phyloP scores from a whole-genome alignment of 352 stramenopile genomes.

The Pythium myriotylum region DNA sequence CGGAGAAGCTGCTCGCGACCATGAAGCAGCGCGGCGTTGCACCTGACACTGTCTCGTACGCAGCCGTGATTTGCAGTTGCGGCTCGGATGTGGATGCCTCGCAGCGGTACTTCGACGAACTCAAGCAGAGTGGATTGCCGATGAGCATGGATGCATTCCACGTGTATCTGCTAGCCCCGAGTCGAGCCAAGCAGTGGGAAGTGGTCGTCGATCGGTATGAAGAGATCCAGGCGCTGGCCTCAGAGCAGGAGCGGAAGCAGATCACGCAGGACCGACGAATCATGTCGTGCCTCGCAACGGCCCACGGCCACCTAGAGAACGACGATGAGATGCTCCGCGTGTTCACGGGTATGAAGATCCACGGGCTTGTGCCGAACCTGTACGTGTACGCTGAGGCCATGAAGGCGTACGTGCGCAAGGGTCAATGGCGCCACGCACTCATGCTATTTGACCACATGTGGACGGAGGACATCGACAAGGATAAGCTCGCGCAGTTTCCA shows the following conservation, averaged over 20 bases:
- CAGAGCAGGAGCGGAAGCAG: constrained; percentile 18
- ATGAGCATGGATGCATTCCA: constrained; percentile 33
- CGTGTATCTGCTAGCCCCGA: constrained; percentile 35
- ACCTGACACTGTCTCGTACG: constrained; percentile 59
- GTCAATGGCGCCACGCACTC: constrained; percentile 68
- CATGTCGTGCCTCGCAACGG: constrained; percentile 63
- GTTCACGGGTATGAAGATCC: constrained; percentile 77
- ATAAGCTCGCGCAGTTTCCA: constrained; percentile 39
- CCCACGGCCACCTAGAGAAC: constrained; percentile 43
- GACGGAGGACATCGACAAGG: constrained; percentile 44
- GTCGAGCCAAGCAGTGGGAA: constrained; percentile 45
- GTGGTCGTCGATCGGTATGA: constrained; percentile 43
- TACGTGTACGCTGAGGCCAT: constrained; percentile 75
- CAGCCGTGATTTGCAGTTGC: constrained; percentile 55
- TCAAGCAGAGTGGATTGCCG: constrained; percentile 26
- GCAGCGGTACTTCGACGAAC: constrained; percentile 47
- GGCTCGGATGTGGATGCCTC: constrained; percentile 44
- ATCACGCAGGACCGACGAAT: constrained; percentile 58
- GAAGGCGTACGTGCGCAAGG: constrained; percentile 63
- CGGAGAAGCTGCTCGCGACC: constrained; percentile 37
- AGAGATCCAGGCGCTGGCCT: constrained; percentile 10
- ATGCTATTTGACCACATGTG: constrained; percentile 77
- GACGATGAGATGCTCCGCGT: constrained; percentile 60
- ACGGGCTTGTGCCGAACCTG: constrained; percentile 62
- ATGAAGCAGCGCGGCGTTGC: constrained; percentile 45